Evolutionary conservation across 2,329 filamentous ascomycete genomes (phyloP).

Genomic region (Trichoderma simmonsii): DNA sequence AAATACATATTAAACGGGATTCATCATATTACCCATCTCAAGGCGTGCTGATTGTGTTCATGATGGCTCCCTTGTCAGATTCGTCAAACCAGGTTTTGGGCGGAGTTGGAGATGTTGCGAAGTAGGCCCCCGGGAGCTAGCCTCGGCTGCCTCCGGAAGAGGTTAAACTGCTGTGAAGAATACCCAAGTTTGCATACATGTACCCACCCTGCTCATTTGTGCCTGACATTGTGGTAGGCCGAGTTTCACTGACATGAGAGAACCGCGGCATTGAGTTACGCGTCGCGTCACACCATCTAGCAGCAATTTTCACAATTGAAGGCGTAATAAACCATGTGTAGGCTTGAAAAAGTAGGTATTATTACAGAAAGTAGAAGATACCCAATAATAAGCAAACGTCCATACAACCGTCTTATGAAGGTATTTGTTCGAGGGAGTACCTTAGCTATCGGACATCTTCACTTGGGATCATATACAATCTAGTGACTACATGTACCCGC

Average conservation of each 20-base stretch:
- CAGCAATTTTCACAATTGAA: background rate
- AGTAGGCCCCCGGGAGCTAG: background rate
- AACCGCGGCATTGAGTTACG: background rate
- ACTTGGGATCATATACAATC: background rate
- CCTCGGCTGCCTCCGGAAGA: background rate
- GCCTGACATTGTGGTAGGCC: background rate
- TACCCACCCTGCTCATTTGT: background rate
- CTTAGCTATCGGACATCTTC: background rate
- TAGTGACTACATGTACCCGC: background rate
- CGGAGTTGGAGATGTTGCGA: background rate
- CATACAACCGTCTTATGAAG: accelerated
- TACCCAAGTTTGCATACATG: accelerated
- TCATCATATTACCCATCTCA: background rate
- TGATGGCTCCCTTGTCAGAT: background rate
- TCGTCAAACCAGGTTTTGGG: background rate
- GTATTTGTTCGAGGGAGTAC: background rate
- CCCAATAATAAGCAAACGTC: background rate
- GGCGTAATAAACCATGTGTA: background rate
- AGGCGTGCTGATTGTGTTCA: background rate
- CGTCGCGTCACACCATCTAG: background rate
- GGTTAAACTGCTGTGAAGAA: background rate
- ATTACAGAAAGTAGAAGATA: accelerated
- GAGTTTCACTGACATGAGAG: background rate
- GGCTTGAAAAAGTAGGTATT: background rate
- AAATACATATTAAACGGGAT: background rate